Base-by-base conservation (phyloP, 805 yeast species). In the Pichia heedii region DNA sequence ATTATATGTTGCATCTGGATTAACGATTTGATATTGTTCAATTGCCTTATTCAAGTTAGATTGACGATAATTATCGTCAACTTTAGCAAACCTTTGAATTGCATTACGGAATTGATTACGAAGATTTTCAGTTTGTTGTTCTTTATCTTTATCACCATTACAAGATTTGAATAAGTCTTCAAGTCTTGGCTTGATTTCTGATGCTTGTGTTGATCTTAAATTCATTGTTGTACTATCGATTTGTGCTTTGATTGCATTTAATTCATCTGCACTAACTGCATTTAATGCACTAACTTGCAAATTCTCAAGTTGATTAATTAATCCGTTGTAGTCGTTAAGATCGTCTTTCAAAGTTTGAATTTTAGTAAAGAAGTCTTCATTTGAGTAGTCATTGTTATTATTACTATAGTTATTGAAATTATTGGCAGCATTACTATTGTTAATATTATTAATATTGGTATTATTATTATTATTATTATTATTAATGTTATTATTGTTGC, bases 21-120 rank as follows among this genome's bases (percentile, higher is more conserved):
- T 83, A 50, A 86, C 93, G 57, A 93, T 85, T 60, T 79, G 80
- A 69, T 83, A 89, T 72, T 90, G 97, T 63, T 96, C 80, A 56
- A 82, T 89, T 40, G 96, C 96, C 59, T 85, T 95, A 49, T 78
- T 77, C 61, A 83, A 80, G 62, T 85, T 86, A 55, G 82, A 79
- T 61, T 83, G 88, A 53, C 88, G 76, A 70, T 85, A 88, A 56
- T 82, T 77, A 49, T 86, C 87, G 66, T 93, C 97, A 51, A 85
- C 77, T 56, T 79, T 74, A 64, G 94, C 79, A 68, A 85, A 87
- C 60, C 79, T 87, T 64, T 87, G 93, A 59, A 93, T 90, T 46
- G 83, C 74, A 50, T 79, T 77, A 73, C 89, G 77, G 62, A 93
- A 93, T 60, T 83, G 79, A 57, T 79, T 80, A 70, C 94, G 84